Base-by-base conservation (phyloP, 352 stramenopile species). In the Phytophthora colocasiae region DNA sequence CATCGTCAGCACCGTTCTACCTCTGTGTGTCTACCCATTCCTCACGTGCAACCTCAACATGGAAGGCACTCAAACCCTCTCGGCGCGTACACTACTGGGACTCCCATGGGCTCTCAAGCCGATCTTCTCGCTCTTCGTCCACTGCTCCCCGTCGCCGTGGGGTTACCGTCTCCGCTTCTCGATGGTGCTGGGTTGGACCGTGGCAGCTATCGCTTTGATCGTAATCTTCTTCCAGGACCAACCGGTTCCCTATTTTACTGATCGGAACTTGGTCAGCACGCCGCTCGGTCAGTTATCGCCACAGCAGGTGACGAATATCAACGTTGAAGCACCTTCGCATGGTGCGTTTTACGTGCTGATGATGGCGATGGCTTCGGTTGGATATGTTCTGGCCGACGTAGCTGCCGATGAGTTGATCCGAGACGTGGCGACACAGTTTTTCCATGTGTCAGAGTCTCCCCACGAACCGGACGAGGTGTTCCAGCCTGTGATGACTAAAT, bases 381-480 rank as follows among this genome's bases (percentile, higher is more conserved):
- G 87, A 0, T 95, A 93, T 60, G 78, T 95, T 14, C 67, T 94
- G 39, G 83, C 87, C 2, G 87, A 96, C 56, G 85, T 94, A 4
- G 81, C 89, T 6, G 78, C 77, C 17, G 89, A 96, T 68, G 77
- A 75, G 8, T 57, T 92, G n/a, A 66, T 80, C 11, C 51, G 62
- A 4, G 69, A 90, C 15, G 55, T 88, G 3, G 68, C 68, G 14
- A 52, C 17, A 29, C 50, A 29, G 10, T 29, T 61, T 38, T 68
- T 69, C 8, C 34, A 24, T 15, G 38, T 49, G 14, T 58, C 41
- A 15, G 29, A 40, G 24, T 52, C 54, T 55, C 69, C 62, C n/a
- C 39, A 27, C 22, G 55, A 72, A 17, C 19, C 59, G 6, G 68
- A 80, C 14, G 59, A 58, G 5, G 50, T 80, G 12, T 69, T 83